These are phyloP conservation scores for Didymella segeticola DNA, from an alignment of 2,329 filamentous ascomycete species.

Conservation along the genomic window DNA sequence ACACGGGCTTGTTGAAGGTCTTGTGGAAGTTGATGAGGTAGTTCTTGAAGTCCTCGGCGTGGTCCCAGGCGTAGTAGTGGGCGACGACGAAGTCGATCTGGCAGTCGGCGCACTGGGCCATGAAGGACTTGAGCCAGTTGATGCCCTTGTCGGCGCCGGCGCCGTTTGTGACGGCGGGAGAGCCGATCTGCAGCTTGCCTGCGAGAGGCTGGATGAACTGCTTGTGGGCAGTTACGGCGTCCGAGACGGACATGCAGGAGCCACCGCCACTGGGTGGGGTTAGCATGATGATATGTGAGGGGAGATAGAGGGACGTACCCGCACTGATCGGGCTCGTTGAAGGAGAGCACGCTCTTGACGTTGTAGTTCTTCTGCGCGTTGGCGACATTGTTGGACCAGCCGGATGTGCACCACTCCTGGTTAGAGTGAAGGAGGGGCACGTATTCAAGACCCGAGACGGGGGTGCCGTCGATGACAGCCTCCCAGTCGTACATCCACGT, in stretches of 20 bases:
- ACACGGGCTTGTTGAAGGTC: constrained; percentile 40
- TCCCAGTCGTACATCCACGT: constrained; percentile 76
- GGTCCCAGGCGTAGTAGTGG: constrained; percentile 48
- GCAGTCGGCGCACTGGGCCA: constrained; percentile 36
- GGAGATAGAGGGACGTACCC: constrained; percentile 30
- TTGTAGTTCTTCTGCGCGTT: constrained; percentile 38
- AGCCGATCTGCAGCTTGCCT: constrained; percentile 39
- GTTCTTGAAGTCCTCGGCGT: constrained; percentile 43
- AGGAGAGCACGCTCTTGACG: constrained; percentile 41
- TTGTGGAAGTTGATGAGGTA: constrained; percentile 47
- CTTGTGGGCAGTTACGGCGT: constrained; percentile 33
- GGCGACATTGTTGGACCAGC: constrained; percentile 38
- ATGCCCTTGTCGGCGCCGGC: constrained; percentile 31
- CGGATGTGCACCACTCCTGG: constrained; percentile 34
- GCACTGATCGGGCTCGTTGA: constrained; percentile 50
- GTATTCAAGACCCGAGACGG: constrained; percentile 59
- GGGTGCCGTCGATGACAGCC: constrained; percentile 50
- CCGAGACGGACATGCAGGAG: constrained; percentile 32
- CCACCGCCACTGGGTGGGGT: constrained; percentile 32
- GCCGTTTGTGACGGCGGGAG: constrained; percentile 47
- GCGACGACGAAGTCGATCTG: constrained; percentile 45
- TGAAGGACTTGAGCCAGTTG: constrained; percentile 41
- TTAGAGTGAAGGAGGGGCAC: constrained; percentile 61
- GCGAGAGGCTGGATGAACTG: constrained; percentile 37
- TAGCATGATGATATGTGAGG: constrained; percentile 3